These are phyloP conservation scores for Piromyces finnis DNA, from an alignment of 192 early-diverging fungal species.

Conservation along the genomic window DNA sequence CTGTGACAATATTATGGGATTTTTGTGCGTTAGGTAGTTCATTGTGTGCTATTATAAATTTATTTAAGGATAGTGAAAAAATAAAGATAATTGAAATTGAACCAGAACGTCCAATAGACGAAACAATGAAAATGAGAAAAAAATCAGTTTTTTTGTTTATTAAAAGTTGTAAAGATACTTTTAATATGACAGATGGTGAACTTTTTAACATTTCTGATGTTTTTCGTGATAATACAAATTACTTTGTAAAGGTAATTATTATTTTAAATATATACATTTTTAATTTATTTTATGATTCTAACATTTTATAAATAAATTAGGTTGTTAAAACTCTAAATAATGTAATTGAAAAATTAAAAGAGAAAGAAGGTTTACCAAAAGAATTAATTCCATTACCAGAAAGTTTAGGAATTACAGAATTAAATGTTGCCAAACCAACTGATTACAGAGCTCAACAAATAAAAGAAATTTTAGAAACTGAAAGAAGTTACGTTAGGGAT, in stretches of 20 bases:
- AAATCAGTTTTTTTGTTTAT: neutral
- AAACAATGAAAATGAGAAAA: neutral
- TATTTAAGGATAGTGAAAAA: neutral
- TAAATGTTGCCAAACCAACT: constrained; percentile 21
- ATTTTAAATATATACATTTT: neutral
- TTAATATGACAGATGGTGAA: constrained; percentile 4
- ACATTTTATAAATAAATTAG: constrained; percentile 14
- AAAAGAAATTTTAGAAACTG: constrained; percentile 79
- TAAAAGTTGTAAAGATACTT: neutral
- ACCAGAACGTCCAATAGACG: neutral
- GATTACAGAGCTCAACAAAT: constrained; percentile 80
- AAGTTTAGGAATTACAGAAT: neutral
- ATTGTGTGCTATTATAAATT: neutral
- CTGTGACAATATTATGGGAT: neutral
- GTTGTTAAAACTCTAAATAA: constrained; percentile 66
- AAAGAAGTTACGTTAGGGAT: constrained; percentile 78
- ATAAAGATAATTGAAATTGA: neutral
- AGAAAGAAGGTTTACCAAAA: neutral
- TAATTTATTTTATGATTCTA: neutral
- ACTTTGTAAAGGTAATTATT: constrained; percentile 71
- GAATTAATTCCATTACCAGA: neutral
- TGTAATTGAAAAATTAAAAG: constrained; percentile 58
- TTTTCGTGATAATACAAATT: constrained; percentile 87
- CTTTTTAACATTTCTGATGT: constrained; percentile 72
- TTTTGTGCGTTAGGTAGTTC: neutral